A percentile compares a stretch with the other conserved stretches of the same genome.
These are phyloP conservation scores for Suhomyces xylopsoci DNA, from an alignment of 805 yeast species.

Conservation along the genomic window DNA sequence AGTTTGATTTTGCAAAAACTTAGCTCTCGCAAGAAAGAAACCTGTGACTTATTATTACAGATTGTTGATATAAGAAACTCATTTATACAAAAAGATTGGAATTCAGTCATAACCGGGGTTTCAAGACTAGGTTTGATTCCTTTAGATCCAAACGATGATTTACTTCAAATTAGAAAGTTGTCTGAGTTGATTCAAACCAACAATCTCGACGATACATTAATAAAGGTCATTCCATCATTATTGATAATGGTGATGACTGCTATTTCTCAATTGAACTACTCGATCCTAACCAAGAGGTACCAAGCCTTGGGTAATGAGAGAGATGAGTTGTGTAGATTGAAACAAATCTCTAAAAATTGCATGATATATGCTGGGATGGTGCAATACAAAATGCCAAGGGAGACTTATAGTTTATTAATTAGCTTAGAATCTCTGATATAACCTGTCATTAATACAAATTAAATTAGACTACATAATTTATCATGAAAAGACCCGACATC, in stretches of 20 bases:
- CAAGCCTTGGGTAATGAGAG: slow-evolving; percentile 44
- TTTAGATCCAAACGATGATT: slow-evolving; percentile 43
- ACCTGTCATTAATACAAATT: background rate
- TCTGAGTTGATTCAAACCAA: slow-evolving; percentile 62
- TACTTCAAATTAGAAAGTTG: slow-evolving; percentile 56
- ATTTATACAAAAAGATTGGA: slow-evolving; percentile 58
- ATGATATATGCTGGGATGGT: slow-evolving; percentile 95
- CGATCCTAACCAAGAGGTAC: slow-evolving; percentile 41
- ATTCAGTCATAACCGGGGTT: slow-evolving; percentile 52
- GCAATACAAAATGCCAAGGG: slow-evolving; percentile 87
- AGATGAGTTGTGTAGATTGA: slow-evolving; percentile 54
- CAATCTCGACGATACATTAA: slow-evolving; percentile 62
- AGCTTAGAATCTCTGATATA: slow-evolving; percentile 53
- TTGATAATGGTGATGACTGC: slow-evolving; percentile 80
- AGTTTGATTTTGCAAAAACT: slow-evolving; percentile 57
- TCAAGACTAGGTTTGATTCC: slow-evolving; percentile 68
- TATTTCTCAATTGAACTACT: slow-evolving; percentile 55
- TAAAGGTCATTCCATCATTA: slow-evolving; percentile 76
- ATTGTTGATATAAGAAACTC: slow-evolving; percentile 65
- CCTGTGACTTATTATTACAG: slow-evolving; percentile 61
- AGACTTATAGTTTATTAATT: slow-evolving; percentile 68
- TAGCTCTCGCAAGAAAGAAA: slow-evolving; percentile 54
- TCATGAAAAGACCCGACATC: background rate
- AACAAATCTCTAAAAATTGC: slow-evolving; percentile 70
- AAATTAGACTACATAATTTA: background rate